Conservation (phyloP, 331 rosid species). For the Quercus tomentella region DNA sequence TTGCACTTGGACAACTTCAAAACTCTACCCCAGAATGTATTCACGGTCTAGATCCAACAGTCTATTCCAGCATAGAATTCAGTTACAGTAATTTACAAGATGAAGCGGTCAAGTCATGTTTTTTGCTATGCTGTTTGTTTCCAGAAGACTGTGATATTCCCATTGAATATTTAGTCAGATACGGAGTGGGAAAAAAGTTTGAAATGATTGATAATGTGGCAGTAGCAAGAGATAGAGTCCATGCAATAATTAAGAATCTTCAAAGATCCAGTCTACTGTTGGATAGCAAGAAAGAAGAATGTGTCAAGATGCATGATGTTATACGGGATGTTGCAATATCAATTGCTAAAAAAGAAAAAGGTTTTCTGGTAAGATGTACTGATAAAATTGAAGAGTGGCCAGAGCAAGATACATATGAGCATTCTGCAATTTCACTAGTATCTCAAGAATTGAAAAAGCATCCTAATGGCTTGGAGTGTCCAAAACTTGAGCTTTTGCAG, state of each 20-base stretch:
- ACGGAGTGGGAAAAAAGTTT: neutral
- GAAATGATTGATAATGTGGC: neutral
- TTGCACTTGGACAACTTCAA: neutral
- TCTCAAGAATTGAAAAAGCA: neutral
- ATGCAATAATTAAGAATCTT: neutral
- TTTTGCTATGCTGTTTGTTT: conserved; percentile 12
- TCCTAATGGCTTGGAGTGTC: neutral
- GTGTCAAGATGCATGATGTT: conserved; percentile 20
- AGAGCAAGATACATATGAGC: neutral
- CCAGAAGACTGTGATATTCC: neutral
- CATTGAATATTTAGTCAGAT: neutral
- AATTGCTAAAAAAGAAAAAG: neutral
- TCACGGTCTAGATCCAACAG: neutral
- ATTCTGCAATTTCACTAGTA: neutral
- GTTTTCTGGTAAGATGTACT: neutral
- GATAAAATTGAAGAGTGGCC: neutral
- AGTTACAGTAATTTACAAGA: neutral
- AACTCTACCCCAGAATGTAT: neutral
- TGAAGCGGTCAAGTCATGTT: neutral
- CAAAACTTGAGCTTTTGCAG: conserved; percentile 4
- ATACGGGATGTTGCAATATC: neutral
- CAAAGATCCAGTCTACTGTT: neutral
- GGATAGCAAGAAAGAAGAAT: neutral
- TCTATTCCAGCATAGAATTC: neutral
- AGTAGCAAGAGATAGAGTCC: neutral